A percentile compares a stretch with the other conserved stretches of the same genome.
Evolutionary conservation across 2,329 filamentous ascomycete genomes (phyloP).

Genomic region (Aspergillus bombycis): DNA sequence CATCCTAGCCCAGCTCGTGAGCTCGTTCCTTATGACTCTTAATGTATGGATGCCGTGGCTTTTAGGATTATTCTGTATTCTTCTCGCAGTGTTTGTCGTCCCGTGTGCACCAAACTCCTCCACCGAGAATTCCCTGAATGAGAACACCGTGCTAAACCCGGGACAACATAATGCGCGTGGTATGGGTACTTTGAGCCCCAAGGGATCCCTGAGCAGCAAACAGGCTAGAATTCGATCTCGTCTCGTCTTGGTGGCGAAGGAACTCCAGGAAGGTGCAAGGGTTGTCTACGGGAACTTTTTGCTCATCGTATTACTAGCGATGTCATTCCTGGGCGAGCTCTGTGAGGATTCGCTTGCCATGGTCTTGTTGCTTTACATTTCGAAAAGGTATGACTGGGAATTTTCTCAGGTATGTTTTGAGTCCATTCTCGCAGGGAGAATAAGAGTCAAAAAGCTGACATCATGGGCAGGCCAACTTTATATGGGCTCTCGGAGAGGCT

Average conservation of each 20-base stretch:
- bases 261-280: not conserved
- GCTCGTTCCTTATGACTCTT: not conserved
- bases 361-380: not conserved
- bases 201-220: not conserved
- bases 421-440: not conserved
- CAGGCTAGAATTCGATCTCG: not conserved
- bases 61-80: conserved; percentile 2
- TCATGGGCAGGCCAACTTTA: not conserved
- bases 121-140: not conserved
- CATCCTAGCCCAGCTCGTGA: not conserved
- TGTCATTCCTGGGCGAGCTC: conserved; percentile 1
- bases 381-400: not conserved
- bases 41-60: conserved; percentile 6
- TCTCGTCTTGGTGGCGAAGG: not conserved
- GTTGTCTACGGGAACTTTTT: not conserved
- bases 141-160: not conserved
- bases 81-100: not conserved
- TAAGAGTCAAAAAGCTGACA: not conserved
- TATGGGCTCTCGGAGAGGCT: not conserved
- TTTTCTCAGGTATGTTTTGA: not conserved
- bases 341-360: conserved; percentile 6
- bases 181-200: not conserved
- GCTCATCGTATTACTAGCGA: not conserved
- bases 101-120: not conserved
- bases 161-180: not conserved